Evolutionary conservation across 2,329 filamentous ascomycete species (phyloP), one percentile per base, ranked within the genome.

Genomic region (Cercospora brassicicola): DNA sequence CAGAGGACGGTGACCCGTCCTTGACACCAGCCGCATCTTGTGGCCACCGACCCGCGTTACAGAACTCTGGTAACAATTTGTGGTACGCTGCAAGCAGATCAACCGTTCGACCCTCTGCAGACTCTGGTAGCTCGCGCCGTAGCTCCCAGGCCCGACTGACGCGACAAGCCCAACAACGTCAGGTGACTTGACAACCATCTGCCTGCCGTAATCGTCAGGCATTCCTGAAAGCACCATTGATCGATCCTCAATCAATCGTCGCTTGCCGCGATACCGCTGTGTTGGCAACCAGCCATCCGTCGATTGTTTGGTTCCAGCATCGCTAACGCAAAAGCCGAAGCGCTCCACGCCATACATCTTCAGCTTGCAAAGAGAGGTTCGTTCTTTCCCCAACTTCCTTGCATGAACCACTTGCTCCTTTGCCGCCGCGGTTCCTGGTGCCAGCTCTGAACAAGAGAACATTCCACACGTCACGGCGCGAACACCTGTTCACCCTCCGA

Each of bases 41-140:
- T 73, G 71, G 51, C 71, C 68, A 70, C 68, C 59, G 69, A 71
- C 67, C 71, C 71, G 71, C 69, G 66, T 71, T 71, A 70, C 69
- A 68, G 68, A 67, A 59, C 65, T 67, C 69, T 71, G 71, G 69
- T 68, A 70, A 70, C 65, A 59, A 65, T 66, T 64, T 64, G 69
- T 73, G 69, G 69, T 70, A 73, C 71, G 68, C 65, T 64, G 62
- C 66, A 60, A 66, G 66, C 59, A 70, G 69, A 69, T 71, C 69
- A 63, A 64, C 71, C 65, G 53, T 55, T 65, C 60, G 62, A 69
- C 65, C 48, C 55, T 64, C 36, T 59, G 23, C 39, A 65, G 59
- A 62, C 30, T 69, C 66, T 71, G 71, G 71, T 71, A 72, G 68
- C 69, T 69, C 66, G 59, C 48, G 60, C 64, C 45, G 59, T 62